Evolutionary conservation across 345 rosid genomes (phyloP).

Genomic region (Ailanthus altissimus): DNA sequence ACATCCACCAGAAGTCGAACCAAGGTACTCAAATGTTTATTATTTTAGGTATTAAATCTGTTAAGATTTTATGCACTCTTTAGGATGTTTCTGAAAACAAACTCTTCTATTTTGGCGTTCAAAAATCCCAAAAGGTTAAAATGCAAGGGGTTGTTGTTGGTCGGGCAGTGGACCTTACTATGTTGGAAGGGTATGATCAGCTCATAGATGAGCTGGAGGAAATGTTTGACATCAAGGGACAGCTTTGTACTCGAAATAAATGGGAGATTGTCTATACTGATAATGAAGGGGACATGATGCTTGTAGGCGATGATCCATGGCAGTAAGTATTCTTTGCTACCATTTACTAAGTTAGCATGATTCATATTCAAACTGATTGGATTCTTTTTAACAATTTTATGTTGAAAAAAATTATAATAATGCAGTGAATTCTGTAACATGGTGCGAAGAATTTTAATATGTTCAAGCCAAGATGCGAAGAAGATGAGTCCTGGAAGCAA

Average conservation of each 20-base stretch:
- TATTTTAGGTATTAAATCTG: neutral
- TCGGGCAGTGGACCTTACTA: constrained; percentile 79
- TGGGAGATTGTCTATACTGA: constrained; percentile 92
- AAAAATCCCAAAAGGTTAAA: constrained; percentile 57
- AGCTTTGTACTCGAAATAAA: constrained; percentile 56
- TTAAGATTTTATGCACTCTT: neutral
- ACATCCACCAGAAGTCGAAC: constrained; percentile 71
- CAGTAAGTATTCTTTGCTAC: constrained; percentile 49
- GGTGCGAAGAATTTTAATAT: constrained; percentile 83
- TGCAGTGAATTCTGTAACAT: constrained; percentile 91
- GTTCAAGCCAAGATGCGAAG: constrained; percentile 80
- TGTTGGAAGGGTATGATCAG: constrained; percentile 62
- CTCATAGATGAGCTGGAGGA: constrained; percentile 75
- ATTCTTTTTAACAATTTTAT: too few species aligned
- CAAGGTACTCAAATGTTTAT: constrained; percentile 43
- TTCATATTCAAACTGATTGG: too few species aligned
- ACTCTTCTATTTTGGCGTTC: constrained; percentile 14
- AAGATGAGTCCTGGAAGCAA: constrained; percentile 58
- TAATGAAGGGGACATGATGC: constrained; percentile 96
- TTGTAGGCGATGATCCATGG: constrained; percentile 97
- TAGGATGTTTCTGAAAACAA: constrained; percentile 4
- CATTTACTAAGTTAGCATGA: neutral
- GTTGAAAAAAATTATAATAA: neutral
- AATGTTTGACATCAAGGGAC: constrained; percentile 77
- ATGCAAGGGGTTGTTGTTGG: constrained; percentile 93